Conservation (phyloP, 257 asterid genomes). For the Nicotiana sylvestris region DNA sequence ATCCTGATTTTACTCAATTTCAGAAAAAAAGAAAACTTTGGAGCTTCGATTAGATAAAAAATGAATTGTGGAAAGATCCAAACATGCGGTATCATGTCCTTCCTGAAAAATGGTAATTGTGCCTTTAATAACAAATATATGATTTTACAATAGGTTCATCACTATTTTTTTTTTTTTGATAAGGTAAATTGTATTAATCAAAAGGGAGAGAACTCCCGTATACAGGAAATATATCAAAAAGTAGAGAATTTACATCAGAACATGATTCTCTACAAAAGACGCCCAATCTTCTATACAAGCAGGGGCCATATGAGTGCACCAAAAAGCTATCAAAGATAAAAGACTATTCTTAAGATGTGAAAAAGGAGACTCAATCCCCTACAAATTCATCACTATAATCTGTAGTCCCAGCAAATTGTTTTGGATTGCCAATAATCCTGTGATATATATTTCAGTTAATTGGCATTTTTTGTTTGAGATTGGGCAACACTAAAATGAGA, state of each 20-base stretch:
- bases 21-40: neutral
- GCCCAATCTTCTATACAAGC: too few species aligned
- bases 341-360: too few species aligned
- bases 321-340: too few species aligned
- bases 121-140: neutral
- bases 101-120: neutral
- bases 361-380: too few species aligned
- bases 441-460: neutral
- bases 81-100: neutral
- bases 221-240: too few species aligned
- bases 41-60: neutral
- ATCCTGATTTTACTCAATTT: neutral
- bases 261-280: too few species aligned
- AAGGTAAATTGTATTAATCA: too few species aligned
- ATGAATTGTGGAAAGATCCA: neutral
- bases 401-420: neutral
- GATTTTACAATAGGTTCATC: neutral
- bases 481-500: neutral
- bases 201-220: too few species aligned
- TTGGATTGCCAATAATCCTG: neutral
- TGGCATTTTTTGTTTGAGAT: neutral
- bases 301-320: too few species aligned
- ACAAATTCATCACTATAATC: neutral
- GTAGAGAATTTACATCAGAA: too few species aligned
- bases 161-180: too few species aligned